These are phyloP conservation scores for Wickerhamomyces ciferrii DNA, from an alignment of 805 yeast species.

Conservation along the genomic window DNA sequence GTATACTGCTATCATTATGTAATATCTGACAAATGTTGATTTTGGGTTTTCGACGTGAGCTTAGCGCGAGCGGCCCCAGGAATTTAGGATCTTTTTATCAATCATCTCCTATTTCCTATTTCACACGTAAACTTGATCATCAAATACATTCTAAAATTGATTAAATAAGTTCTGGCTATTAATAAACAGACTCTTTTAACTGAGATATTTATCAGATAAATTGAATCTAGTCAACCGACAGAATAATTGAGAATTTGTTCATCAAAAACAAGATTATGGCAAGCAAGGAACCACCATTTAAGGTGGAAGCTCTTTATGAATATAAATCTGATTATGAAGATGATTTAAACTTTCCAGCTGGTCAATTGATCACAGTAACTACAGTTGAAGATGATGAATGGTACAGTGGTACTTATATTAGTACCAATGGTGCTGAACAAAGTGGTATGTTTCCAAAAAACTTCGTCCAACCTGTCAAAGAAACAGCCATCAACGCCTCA, in stretches of 20 bases:
- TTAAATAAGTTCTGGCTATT: too few relatives aligned
- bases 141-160: too few relatives aligned
- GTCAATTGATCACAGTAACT: conserved; percentile 69
- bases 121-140: neutral
- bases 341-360: conserved; percentile 68
- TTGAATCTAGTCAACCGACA: neutral
- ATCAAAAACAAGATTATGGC: neutral
- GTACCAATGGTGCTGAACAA: conserved; percentile 32
- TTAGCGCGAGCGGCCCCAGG: neutral
- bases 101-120: neutral
- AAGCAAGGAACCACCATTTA: conserved; percentile 42
- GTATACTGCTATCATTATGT: too few relatives aligned
- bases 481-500: conserved; percentile 3
- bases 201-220: too few relatives aligned
- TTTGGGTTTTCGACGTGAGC: too few relatives aligned
- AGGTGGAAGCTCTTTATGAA: conserved; percentile 62
- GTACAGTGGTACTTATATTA: conserved; percentile 66
- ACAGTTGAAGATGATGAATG: conserved; percentile 88
- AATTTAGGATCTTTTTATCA: neutral
- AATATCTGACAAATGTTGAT: neutral
- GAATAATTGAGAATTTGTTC: too few relatives aligned
- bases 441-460: conserved; percentile 85
- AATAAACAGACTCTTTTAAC: too few relatives aligned
- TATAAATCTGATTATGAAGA: conserved; percentile 74
- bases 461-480: conserved; percentile 47